Evolutionary conservation across 164 flowering plant species (phyloP), one percentile per base, ranked within the genome.

Genomic region (Magnolia changhungtana): DNA sequence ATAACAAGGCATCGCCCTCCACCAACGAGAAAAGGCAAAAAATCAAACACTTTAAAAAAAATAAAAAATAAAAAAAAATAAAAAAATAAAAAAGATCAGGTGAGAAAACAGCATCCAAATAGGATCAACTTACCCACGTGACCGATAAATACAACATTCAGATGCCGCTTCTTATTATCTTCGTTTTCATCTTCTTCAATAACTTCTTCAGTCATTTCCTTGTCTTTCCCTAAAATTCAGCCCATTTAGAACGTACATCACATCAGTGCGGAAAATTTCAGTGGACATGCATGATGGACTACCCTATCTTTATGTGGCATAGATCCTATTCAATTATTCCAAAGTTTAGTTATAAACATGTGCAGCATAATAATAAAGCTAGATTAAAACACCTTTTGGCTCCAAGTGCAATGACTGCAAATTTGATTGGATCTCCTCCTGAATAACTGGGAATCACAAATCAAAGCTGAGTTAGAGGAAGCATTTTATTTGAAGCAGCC

Each of bases 101-200:
- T 23, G 21, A 64, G 76, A 50, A 75, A 75, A 0, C 21, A 77
- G 63, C 11, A 16, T 65, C 20, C 11, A 37, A 37, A 37, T 8
- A 13, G 75, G 58, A 68, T 29, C 10, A 73, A 84, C 96, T 72
- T 84, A 93, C 98, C 98, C 74, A 95, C 98, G 80, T 95, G 98
- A 51, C 98, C 98, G 73, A 95, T 95, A 69, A 93, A 95, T 8
- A 95, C 98, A 63, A 91, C 98, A 85, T 95, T 95, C 86, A 95
- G 78, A 80, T 95, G 98, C 18, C 96, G 82, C 85, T 95, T 95
- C 80, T 78, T 82, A 20, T 81, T 55, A 49, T 68, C 83, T 76
- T 87, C 92, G 50, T n/a, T 72, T 65, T 87, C 91, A 59, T 73
- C 71, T 64, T 50, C 10, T 45, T 85, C 92, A 72, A 79, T 89